phyloP scores from a whole-genome alignment of 768 basidiomycete genomes.

The Leucocoprinus birnbaumii region DNA sequence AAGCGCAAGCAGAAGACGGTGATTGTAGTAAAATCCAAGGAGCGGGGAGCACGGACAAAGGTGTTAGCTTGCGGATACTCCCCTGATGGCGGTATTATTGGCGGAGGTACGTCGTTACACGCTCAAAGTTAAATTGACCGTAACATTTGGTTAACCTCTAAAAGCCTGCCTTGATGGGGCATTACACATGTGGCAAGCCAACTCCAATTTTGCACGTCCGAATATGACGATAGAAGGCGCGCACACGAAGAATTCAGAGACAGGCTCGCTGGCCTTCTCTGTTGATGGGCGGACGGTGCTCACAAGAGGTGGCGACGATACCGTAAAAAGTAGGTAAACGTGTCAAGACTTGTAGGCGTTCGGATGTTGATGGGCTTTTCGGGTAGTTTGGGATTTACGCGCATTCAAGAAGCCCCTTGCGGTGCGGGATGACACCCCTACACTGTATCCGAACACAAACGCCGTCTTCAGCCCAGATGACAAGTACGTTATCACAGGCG shows the following conservation, averaged over 20 bases:
- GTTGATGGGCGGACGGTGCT: slow-evolving; percentile 83
- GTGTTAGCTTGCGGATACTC: slow-evolving; percentile 87
- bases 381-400: slow-evolving; percentile 89
- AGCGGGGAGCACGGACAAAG: slow-evolving; percentile 91
- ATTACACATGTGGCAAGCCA: slow-evolving; percentile 90
- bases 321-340: slow-evolving; percentile 79
- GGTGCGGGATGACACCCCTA: slow-evolving; percentile 58
- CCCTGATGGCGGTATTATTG: slow-evolving; percentile 84
- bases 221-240: slow-evolving; percentile 84
- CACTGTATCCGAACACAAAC: slow-evolving; percentile 90
- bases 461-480: slow-evolving; percentile 95
- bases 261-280: slow-evolving; percentile 84
- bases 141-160: slow-evolving; percentile 15
- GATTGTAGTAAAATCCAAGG: slow-evolving; percentile 96
- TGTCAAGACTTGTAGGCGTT: slow-evolving; percentile 8
- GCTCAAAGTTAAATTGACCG: slow-evolving; percentile 9
- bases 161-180: slow-evolving; percentile 90
- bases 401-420: slow-evolving; percentile 88
- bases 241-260: slow-evolving; percentile 83
- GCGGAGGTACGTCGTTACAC: slow-evolving; percentile 59
- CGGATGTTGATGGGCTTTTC: slow-evolving; percentile 6
- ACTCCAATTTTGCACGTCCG: slow-evolving; percentile 90
- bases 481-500: slow-evolving; percentile 82
- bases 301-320: slow-evolving; percentile 92
- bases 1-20: slow-evolving; percentile 93